Evolutionary conservation across 805 yeast genomes (phyloP), one percentile per base, ranked within the genome.

Genomic region (Isabelozyma gotoi): DNA sequence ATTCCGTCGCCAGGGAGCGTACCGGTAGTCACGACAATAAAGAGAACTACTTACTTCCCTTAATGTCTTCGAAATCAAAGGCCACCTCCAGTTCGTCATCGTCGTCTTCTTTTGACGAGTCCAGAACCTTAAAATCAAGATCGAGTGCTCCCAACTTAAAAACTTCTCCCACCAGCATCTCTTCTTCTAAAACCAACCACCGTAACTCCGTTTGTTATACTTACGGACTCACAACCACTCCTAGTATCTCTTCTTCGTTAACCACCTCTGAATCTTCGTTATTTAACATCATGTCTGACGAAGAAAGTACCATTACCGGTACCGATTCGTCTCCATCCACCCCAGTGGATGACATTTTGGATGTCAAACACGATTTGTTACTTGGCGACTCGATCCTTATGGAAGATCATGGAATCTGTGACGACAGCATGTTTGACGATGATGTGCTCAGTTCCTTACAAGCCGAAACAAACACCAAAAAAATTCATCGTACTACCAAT

Each of bases 61-160:
- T 14, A 21, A 14, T 33, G 17, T 4, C 38, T 7, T 17, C 8
- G n/a, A 32, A 20, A 10, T 16, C 32, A 17, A 24, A 19, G 15
- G 8, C 40, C 5, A 35, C 37, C 10, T 12, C 24, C n/a, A 27
- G 33, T 33, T 38, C 20, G 7, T 17, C 36, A 18, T 15, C 29
- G 15, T 27, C 16, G 14, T 32, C 18, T 15, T 18, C 18, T 27
- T 24, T 20, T 24, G 29, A 24, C 29, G 29, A 24, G 10, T 24
- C 29, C 19, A 49, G 41, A 32, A 27, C 48, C 7, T 44, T 57
- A 16, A 52, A 52, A 42, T 41, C 59, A 5, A 43, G 62, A 27
- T 49, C 57, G 3, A 57, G 62, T 37, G 57, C 57, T 3, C 61
- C 62, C 4, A 56, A 52, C 36, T 51, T 60, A 37, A 46, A 43